Base-by-base conservation (phyloP, 108 stramenopile genomes). In the Fistulifera solaris region DNA sequence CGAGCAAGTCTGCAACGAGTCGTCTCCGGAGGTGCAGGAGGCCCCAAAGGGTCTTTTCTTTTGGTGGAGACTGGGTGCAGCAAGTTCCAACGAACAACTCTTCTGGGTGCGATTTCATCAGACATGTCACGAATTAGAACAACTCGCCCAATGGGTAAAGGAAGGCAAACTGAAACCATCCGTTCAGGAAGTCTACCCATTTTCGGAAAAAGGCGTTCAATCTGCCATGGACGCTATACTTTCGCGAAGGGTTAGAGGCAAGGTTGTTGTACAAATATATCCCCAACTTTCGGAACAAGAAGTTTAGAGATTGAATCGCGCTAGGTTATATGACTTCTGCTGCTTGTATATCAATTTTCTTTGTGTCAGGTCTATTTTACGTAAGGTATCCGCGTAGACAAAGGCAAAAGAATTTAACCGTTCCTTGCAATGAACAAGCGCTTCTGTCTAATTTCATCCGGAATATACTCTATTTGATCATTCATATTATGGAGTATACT, bases 31-130 rank as follows among this genome's bases (percentile, higher is more conserved):
- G 21, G 44, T 3, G 21, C 44, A 3, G 19, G 21, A 46, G 19
- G 19, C 6, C 3, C 44, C 17, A 46, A 22, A 50, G 54, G 21
- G 57, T 51, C 23, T 46, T 24, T 35, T 35, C 31, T 35, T 35
- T 25, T 27, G 26, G 22, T 27, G 19, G 19, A 16, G 54, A 19
- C 31, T 53, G 26, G 27, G 14, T 53, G 10, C 27, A 14, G 58
- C 45, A 10, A 48, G 58, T 17, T 46, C 31, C 8, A 44, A 61
- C 21, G 63, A 64, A 21, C 52, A 64, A 45, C 48, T 75, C 28
- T 75, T 69, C 63, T 75, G 73, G 68, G 57, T 69, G 21, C 63
- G 61, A 12, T 75, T 69, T 27, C 71, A 63, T 0, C 54, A 64
- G 3, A 66, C 63, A 0, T 56, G 52, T 7, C 16, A 60, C 18